Evolutionary conservation across 2,329 filamentous ascomycete genomes (phyloP), one percentile per base, ranked within the genome.

Genomic region (Podosphaera aphanis): DNA sequence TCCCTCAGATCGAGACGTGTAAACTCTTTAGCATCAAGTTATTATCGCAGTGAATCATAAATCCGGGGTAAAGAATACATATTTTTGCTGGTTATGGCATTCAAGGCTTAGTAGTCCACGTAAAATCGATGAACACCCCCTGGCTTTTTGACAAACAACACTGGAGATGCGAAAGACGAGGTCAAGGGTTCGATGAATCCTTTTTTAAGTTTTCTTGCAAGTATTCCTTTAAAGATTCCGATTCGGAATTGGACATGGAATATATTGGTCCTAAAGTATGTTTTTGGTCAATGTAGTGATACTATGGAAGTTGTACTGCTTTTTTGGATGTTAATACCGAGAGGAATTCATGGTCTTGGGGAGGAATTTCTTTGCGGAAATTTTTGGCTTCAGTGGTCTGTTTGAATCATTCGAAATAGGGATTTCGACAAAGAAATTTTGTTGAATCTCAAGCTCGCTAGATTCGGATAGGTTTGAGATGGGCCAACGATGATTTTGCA

Each of bases 181-280:
- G 11, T 5, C 3, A 16, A 37, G 16, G 27, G 23, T 25, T 43
- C 10, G 6, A 47, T 44, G 19, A 47, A 47, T 38, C 40, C 46
- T 31, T 47, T 47, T 3, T 16, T 15, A 47, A 27, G 18, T 37
- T 44, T 18, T 47, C 40, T 25, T 44, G 29, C 4, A 47, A 21
- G 27, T 36, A 47, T 35, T 45, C 21, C 15, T n/a, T 1, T 5
- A 47, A n/a, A 13, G 10, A 2, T 18, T n/a, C 16, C 7, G 45
- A 33, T 20, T 45, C 42, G 3, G 20, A 19, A 19, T 39, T 21
- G 7, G 15, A 39, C 16, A 39, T 39, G 8, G 36, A 39, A 18
- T 39, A 39, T 13, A 39, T 13, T 21, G 36, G 36, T 19, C 36
- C 36, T 13, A 39, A n/a, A 4, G 36, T 39, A 39, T 13, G 36